Conservation (phyloP, 2,329 filamentous ascomycete species). For the Colletotrichum tamarilloi region DNA sequence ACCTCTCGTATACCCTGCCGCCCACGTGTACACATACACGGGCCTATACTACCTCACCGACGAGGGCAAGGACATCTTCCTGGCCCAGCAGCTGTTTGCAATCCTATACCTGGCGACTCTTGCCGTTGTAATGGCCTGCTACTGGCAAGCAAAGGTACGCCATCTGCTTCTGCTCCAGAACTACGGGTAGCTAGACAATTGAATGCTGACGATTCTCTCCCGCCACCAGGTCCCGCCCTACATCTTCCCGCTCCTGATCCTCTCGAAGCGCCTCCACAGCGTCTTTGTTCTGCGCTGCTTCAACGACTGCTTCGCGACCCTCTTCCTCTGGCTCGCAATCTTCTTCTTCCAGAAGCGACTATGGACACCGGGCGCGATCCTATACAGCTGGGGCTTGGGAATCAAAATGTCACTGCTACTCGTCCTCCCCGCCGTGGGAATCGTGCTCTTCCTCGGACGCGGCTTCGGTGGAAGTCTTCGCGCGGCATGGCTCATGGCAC, state of each 20-base stretch:
- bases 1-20: constrained; percentile 93
- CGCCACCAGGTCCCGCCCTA: constrained; percentile 79
- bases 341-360: constrained; percentile 78
- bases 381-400: constrained; percentile 84
- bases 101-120: constrained; percentile 82
- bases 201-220: not conserved
- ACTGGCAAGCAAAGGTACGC: constrained; percentile 75
- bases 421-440: constrained; percentile 81
- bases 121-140: constrained; percentile 83
- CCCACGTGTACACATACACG: constrained; percentile 92
- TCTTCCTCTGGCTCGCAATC: constrained; percentile 87
- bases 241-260: constrained; percentile 83
- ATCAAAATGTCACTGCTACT: constrained; percentile 95
- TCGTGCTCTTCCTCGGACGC: constrained; percentile 79
- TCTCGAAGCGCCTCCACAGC: constrained; percentile 94
- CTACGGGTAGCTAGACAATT: constrained; percentile 9
- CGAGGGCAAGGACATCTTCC: constrained; percentile 77
- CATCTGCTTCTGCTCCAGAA: constrained; percentile 1
- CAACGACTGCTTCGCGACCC: constrained; percentile 91
- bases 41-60: constrained; percentile 82
- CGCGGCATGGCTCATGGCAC: constrained; percentile 76
- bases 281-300: constrained; percentile 93
- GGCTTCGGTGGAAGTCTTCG: constrained; percentile 74
- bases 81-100: constrained; percentile 88
- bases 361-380: constrained; percentile 78